Conservation (phyloP, 768 basidiomycete species). For the Boletus rubroflammeus region DNA sequence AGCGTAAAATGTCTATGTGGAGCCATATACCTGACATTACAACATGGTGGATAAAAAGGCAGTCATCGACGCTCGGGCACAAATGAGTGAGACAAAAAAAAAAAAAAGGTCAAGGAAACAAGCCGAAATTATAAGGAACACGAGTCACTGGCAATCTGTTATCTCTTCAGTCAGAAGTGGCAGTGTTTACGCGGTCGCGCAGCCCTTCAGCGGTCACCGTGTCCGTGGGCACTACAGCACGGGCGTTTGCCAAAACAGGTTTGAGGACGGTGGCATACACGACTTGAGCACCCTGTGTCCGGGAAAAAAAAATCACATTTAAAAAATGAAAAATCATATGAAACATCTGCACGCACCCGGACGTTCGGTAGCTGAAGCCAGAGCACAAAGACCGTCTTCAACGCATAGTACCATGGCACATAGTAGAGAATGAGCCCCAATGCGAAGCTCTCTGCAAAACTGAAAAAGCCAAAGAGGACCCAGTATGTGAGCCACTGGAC, state of each 20-base stretch:
- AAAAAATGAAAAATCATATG: neutral
- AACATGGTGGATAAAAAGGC: conserved; percentile 15
- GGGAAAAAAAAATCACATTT: neutral
- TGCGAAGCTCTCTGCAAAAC: conserved; percentile 85
- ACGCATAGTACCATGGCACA: conserved; percentile 89
- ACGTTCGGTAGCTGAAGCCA: conserved; percentile 88
- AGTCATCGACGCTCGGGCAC: conserved; percentile 11
- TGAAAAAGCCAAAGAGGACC: conserved; percentile 92
- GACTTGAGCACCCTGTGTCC: conserved; percentile 74
- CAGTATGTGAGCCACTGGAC: conserved; percentile 98
- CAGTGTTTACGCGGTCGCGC: conserved; percentile 42
- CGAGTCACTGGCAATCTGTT: neutral
- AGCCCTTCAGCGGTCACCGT: conserved; percentile 50
- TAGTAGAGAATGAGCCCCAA: conserved; percentile 86
- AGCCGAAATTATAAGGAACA: neutral
- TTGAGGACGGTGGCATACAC: conserved; percentile 75
- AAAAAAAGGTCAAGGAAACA: neutral
- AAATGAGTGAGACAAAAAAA: neutral
- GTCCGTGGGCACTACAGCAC: conserved; percentile 43
- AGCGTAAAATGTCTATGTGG: conserved; percentile 17
- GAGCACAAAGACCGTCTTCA: conserved; percentile 88
- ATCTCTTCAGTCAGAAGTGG: conserved; percentile 31
- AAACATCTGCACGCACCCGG: conserved; percentile 54
- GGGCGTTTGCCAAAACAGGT: conserved; percentile 68
- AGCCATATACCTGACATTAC: conserved; percentile 23